Evolutionary conservation across 352 stramenopile genomes (phyloP), one percentile per base, ranked within the genome.

Genomic region (Pythium insidiosum): DNA sequence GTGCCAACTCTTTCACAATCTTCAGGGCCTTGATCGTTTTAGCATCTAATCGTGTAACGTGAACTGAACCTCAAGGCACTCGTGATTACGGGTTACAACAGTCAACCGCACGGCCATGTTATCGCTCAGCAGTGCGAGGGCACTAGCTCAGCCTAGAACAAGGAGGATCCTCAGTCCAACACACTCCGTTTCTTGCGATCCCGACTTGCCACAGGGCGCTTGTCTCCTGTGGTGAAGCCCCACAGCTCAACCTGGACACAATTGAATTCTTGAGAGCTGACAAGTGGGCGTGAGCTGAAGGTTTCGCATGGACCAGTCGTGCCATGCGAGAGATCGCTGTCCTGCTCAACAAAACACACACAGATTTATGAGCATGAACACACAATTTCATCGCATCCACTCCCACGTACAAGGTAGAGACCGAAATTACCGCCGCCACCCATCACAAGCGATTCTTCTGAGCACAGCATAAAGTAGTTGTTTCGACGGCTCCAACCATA

Each of bases 401-500:
- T 39, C 10, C 3, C 10, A 73, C 73, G 50, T 63, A 90, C 80
- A 56, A 96, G 53, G 47, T 88, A 94, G 43, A 95, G 68, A 1
- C 82, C 87, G 49, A 96, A 96, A 48, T 72, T 88, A 25, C 85
- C 85, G 2, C 87, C 87, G 15, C 87, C 87, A 29, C 87, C 87
- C 76, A 96, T 92, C 18, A 92, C 80, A 29, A 96, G 64, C 26
- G 84, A 94, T 43, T 94, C 81, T 11, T 95, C 82, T 15, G 81
- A 94, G 58, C 81, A 93, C 19, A 96, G 65, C 73, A 91, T 84
- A 36, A 95, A 95, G 54, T 95, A 95, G 50, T 73, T 88, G 64
- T 95, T 96, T 40, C 82, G 78, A 16, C 85, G 76, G 26, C 81
- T 94, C 80, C 84, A 95, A 31, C 80, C 54, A 38, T 90, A 94